Percentiles rank a stretch among this genome's conserved stretches.
phyloP scores from a whole-genome alignment of 2,329 filamentous ascomycete genomes.

The Phialophora expanda region DNA sequence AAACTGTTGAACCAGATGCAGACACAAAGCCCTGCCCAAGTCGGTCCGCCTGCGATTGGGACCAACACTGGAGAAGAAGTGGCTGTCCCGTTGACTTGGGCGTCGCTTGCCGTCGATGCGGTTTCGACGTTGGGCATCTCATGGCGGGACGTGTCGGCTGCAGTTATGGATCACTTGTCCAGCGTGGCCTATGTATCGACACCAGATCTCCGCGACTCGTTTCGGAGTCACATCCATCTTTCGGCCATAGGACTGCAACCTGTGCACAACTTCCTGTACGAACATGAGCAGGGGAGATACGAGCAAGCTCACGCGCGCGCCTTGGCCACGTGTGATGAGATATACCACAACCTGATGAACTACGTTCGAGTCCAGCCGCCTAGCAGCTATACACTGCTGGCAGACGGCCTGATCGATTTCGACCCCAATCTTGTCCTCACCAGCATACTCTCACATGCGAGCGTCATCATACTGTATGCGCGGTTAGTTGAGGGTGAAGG shows the following conservation, averaged over 20 bases:
- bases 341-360: constrained; percentile 39
- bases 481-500: constrained; percentile 31
- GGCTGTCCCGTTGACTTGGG: constrained; percentile 36
- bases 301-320: constrained; percentile 27
- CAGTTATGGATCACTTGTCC: constrained; percentile 37
- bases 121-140: constrained; percentile 36
- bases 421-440: constrained; percentile 38
- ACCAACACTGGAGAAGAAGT: constrained; percentile 36
- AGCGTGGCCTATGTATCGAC: constrained; percentile 37
- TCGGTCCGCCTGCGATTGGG: constrained; percentile 35
- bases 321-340: constrained; percentile 36
- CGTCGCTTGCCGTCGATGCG: constrained; percentile 33
- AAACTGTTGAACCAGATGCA: constrained; percentile 37
- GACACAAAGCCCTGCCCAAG: constrained; percentile 34
- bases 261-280: constrained; percentile 37
- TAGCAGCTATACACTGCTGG: constrained; percentile 37
- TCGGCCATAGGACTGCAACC: constrained; percentile 38
- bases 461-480: constrained; percentile 37
- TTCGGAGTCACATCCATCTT: constrained; percentile 35
- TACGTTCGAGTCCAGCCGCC: constrained; percentile 33
- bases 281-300: constrained; percentile 28
- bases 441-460: constrained; percentile 33
- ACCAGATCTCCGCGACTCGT: constrained; percentile 38
- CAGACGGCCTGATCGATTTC: constrained; percentile 38
- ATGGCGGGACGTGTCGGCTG: constrained; percentile 38